phyloP scores from a whole-genome alignment of 441 rosid genomes.

The Metrosideros polymorpha region DNA sequence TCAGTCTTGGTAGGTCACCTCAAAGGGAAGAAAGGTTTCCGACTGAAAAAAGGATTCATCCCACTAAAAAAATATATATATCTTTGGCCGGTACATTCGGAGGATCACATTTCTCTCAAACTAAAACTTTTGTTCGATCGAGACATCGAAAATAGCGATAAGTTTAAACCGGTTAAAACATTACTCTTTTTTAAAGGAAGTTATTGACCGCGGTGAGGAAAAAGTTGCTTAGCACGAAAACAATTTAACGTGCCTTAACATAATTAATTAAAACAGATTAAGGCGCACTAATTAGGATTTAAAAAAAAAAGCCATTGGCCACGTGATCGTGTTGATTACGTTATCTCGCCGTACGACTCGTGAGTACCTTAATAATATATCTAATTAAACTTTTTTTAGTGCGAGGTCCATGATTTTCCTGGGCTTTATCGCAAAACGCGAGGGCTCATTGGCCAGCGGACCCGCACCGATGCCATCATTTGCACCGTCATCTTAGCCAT shows the following conservation, averaged over 20 bases:
- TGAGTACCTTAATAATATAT: background rate
- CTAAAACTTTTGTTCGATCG: background rate
- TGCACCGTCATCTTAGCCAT: too few relatives aligned
- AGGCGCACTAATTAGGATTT: background rate
- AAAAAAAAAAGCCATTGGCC: background rate
- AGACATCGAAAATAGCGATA: too few relatives aligned
- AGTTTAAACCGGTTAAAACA: background rate
- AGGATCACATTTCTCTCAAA: background rate
- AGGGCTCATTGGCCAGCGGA: background rate
- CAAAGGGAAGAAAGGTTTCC: background rate
- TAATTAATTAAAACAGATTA: too few relatives aligned
- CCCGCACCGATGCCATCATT: background rate
- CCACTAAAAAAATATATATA: too few relatives aligned
- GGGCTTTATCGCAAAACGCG: background rate
- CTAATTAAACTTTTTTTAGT: background rate
- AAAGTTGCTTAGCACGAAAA: background rate
- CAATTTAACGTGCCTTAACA: background rate
- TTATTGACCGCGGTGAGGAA: background rate
- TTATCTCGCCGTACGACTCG: background rate
- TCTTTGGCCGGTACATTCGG: too few relatives aligned
- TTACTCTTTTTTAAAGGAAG: background rate
- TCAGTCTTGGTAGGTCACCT: too few relatives aligned
- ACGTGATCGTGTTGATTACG: background rate
- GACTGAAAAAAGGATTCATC: background rate
- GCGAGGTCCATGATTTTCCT: background rate